These are phyloP conservation scores for Tricladium varicosporioides DNA, from an alignment of 2,329 filamentous ascomycete genomes.

Conservation along the genomic window DNA sequence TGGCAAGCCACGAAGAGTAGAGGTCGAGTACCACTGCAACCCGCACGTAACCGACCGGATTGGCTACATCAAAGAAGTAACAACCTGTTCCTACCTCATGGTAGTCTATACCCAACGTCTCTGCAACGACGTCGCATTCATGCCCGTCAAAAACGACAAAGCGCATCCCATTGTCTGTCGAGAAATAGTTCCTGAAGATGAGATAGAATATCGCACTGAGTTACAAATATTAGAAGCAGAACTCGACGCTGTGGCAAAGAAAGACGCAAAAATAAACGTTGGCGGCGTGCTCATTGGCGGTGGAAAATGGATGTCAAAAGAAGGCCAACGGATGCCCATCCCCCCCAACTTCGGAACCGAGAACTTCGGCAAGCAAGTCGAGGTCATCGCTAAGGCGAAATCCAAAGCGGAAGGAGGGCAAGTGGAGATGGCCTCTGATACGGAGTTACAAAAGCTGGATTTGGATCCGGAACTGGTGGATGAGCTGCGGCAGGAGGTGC, in stretches of 20 bases:
- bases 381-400: conserved; percentile 27
- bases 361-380: conserved; percentile 50
- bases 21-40: conserved; percentile 62
- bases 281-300: conserved; percentile 31
- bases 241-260: conserved; percentile 38
- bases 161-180: conserved; percentile 62
- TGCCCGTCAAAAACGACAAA: conserved; percentile 63
- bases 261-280: conserved; percentile 33
- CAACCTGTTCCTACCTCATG: conserved; percentile 72
- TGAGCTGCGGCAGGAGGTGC: conserved; percentile 64
- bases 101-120: conserved; percentile 70
- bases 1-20: conserved; percentile 63
- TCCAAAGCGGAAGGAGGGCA: conserved; percentile 30
- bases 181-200: conserved; percentile 51
- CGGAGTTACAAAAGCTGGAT: conserved; percentile 67
- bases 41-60: conserved; percentile 63
- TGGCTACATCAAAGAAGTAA: conserved; percentile 70
- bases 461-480: conserved; percentile 60
- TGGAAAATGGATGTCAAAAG: conserved; percentile 31
- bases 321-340: conserved; percentile 30
- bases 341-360: conserved; percentile 44
- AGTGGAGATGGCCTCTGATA: conserved; percentile 49
- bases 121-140: conserved; percentile 73
- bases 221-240: conserved; percentile 37
- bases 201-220: conserved; percentile 30